These are phyloP conservation scores for Kregervanrija pseudodelftensis DNA, from an alignment of 805 yeast species.

Conservation along the genomic window DNA sequence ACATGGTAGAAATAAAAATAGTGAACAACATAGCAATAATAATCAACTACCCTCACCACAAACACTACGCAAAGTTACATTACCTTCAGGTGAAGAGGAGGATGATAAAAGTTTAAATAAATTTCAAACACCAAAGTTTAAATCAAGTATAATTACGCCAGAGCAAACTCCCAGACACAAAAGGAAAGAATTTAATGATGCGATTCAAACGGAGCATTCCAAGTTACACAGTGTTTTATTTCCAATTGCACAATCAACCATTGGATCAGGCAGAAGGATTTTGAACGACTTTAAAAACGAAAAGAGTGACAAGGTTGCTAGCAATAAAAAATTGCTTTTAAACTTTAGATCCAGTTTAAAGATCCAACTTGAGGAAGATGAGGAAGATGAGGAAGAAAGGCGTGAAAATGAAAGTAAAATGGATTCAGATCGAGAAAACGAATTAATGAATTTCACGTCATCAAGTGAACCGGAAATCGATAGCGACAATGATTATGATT, in stretches of 20 bases:
- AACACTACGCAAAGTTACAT: slow-evolving; percentile 5
- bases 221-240: slow-evolving; percentile 12
- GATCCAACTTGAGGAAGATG: slow-evolving; percentile 20
- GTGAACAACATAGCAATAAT: background rate
- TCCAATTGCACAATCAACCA: slow-evolving; percentile 24
- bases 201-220: background rate
- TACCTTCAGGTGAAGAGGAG: slow-evolving; percentile 2
- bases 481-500: background rate
- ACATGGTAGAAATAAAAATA: background rate
- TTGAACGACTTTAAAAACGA: background rate
- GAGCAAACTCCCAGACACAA: slow-evolving; percentile 11
- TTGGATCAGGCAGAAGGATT: slow-evolving; percentile 23
- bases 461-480: slow-evolving; percentile 5
- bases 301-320: background rate
- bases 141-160: slow-evolving; percentile 9
- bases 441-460: slow-evolving; percentile 7
- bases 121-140: slow-evolving; percentile 7
- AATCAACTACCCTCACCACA: slow-evolving; percentile 7
- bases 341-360: slow-evolving; percentile 17
- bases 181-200: slow-evolving; percentile 3
- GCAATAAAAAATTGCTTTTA: slow-evolving; percentile 4
- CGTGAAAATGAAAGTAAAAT: slow-evolving; percentile 1
- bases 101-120: slow-evolving; percentile 1
- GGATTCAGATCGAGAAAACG: slow-evolving; percentile 5
- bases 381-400: slow-evolving; percentile 10